Percentiles rank a stretch among this genome's conserved stretches.
These are phyloP conservation scores for Actinomortierella wolfii DNA, from an alignment of 371 early-diverging fungal species.

Conservation along the genomic window DNA sequence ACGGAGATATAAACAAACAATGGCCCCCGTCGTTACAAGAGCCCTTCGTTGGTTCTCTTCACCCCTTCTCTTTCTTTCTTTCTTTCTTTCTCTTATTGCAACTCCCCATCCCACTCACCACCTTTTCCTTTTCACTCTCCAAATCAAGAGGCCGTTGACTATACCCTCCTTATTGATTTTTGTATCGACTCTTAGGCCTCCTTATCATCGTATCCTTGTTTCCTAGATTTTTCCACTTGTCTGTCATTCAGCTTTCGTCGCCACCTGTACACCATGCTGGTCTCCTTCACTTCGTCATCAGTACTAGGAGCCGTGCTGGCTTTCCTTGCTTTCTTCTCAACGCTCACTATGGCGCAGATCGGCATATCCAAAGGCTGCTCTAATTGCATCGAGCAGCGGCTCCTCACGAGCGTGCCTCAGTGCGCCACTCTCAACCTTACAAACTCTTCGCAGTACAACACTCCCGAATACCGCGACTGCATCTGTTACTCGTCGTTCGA, in stretches of 20 bases:
- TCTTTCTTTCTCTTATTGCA: background rate
- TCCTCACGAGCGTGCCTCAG: constrained; percentile 10
- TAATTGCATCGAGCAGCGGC: constrained; percentile 17
- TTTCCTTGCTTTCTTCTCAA: constrained; percentile 3
- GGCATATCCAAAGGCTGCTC: constrained; percentile 31
- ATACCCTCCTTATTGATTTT: background rate
- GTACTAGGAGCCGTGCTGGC: background rate
- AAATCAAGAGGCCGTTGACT: background rate
- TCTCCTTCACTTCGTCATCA: too few relatives aligned
- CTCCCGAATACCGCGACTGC: constrained; percentile 16
- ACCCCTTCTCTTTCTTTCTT: background rate
- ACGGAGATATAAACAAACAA: background rate
- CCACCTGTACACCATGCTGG: too few relatives aligned
- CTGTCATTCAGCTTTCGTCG: too few relatives aligned
- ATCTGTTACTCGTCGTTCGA: constrained; percentile 35
- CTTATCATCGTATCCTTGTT: too few relatives aligned
- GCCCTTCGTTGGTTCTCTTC: background rate
- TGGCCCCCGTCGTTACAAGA: background rate
- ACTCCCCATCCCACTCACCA: background rate
- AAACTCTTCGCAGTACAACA: constrained; percentile 5
- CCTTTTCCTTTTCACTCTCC: background rate
- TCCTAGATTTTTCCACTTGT: too few relatives aligned
- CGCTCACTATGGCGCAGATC: constrained; percentile 19
- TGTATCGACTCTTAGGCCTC: too few relatives aligned
- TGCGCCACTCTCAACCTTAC: constrained; percentile 29